Conservation (phyloP, 345 rosid species). For the Euphorbia peplus region DNA sequence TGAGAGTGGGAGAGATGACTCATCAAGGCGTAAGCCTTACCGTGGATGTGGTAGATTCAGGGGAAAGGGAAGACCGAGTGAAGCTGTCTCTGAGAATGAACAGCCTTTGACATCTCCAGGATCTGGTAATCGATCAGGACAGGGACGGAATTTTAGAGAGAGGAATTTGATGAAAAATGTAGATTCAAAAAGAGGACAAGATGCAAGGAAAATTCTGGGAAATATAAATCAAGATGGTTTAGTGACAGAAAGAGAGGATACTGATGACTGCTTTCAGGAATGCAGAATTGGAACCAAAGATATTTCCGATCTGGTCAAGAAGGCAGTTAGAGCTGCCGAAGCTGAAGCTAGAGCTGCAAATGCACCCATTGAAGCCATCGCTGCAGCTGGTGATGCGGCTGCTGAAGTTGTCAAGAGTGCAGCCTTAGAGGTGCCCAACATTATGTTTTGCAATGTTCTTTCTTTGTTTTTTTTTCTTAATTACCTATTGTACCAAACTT, state of each 20-base stretch:
- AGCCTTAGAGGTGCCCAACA: slow-evolving; percentile 63
- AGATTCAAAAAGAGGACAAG: slow-evolving; percentile 52
- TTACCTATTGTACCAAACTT: background rate
- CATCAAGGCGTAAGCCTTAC: slow-evolving; percentile 53
- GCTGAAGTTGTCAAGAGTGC: slow-evolving; percentile 96
- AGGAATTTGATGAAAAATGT: slow-evolving; percentile 41
- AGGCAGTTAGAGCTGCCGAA: slow-evolving; percentile 91
- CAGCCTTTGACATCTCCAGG: slow-evolving; percentile 58
- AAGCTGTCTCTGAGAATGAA: slow-evolving; percentile 55
- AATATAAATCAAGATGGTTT: slow-evolving; percentile 42
- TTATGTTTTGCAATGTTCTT: background rate
- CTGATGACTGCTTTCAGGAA: slow-evolving; percentile 69
- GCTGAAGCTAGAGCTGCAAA: slow-evolving; percentile 87
- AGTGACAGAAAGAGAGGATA: slow-evolving; percentile 58
- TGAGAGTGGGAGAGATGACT: slow-evolving; percentile 74
- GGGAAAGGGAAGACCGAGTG: slow-evolving; percentile 68
- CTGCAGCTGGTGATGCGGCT: slow-evolving; percentile 91
- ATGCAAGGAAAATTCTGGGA: slow-evolving; percentile 41
- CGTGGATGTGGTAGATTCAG: slow-evolving; percentile 58
- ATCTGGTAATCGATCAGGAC: slow-evolving; percentile 54
- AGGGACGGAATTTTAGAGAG: slow-evolving; percentile 48
- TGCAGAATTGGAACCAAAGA: slow-evolving; percentile 79
- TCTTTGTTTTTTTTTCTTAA: background rate
- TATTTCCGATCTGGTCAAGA: slow-evolving; percentile 68
- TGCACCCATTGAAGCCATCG: slow-evolving; percentile 81